Evolutionary conservation across 768 basidiomycete genomes (phyloP).

Genomic region (Auriscalpium microsporum): DNA sequence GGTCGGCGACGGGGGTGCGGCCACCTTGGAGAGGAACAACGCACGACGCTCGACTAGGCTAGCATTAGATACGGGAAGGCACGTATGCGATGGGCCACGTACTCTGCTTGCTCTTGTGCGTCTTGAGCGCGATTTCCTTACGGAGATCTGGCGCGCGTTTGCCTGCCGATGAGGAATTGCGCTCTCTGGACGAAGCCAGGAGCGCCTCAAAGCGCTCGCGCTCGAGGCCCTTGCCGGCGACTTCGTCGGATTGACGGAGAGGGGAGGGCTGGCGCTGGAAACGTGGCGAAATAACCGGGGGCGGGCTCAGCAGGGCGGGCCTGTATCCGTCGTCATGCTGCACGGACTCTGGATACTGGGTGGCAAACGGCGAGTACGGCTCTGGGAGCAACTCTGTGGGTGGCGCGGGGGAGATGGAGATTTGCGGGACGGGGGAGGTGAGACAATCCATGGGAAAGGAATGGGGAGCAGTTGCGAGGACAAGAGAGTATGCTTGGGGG

Average conservation of each 20-base stretch:
- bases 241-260: constrained; percentile 34
- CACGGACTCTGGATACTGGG: constrained; percentile 20
- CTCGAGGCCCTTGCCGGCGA: constrained; percentile 47
- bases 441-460: constrained; percentile 24
- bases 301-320: constrained; percentile 49
- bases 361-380: constrained; percentile 57
- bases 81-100: constrained; percentile 19
- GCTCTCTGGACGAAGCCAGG: constrained; percentile 52
- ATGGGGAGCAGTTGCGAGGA: constrained; percentile 33
- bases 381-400: constrained; percentile 42
- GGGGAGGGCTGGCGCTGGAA: constrained; percentile 39
- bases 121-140: constrained; percentile 66
- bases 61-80: neutral
- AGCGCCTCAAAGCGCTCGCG: constrained; percentile 55
- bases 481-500: neutral
- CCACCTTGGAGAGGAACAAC: constrained; percentile 64
- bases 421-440: constrained; percentile 47
- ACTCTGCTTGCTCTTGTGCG: constrained; percentile 71
- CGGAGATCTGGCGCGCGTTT: constrained; percentile 53
- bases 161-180: constrained; percentile 35
- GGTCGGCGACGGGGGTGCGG: constrained; percentile 55
- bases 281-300: constrained; percentile 38
- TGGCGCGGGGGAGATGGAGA: constrained; percentile 62
- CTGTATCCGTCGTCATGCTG: constrained; percentile 41
- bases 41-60: constrained; percentile 63